phyloP scores from a whole-genome alignment of 129 eudicot genomes.

The Tagetes erecta region DNA sequence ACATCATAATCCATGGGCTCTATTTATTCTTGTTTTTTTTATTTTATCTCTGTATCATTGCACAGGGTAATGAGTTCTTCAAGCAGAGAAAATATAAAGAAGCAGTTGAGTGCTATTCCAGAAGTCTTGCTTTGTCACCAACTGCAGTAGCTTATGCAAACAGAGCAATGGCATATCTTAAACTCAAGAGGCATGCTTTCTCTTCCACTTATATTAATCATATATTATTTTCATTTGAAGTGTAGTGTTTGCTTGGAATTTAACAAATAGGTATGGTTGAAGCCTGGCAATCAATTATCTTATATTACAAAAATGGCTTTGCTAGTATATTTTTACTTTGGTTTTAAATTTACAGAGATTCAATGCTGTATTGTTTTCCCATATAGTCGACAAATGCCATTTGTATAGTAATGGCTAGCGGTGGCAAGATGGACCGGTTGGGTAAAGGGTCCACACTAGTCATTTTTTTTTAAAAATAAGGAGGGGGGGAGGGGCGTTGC shows the following conservation, averaged over 20 bases:
- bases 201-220: not conserved
- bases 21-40: not conserved
- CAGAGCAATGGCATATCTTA: conserved; percentile 97
- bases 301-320: not conserved
- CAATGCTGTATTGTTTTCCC: not conserved
- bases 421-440: not conserved
- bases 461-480: not conserved
- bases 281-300: not conserved
- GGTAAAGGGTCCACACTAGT: not conserved
- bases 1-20: not conserved
- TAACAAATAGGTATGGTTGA: not conserved
- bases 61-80: conserved; percentile 82
- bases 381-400: not conserved
- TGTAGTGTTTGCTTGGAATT: not conserved
- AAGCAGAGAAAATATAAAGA: conserved; percentile 89
- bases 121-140: conserved; percentile 95
- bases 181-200: conserved; percentile 63
- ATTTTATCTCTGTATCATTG: conserved; percentile 18
- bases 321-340: not conserved
- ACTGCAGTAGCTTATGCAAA: conserved; percentile 97
- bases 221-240: not conserved
- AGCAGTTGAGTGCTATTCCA: conserved; percentile 90
- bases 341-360: not conserved
- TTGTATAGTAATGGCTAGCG: not conserved
- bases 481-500: not conserved